A percentile compares a stretch with the other conserved stretches of the same genome.
phyloP scores from a whole-genome alignment of 345 rosid genomes.

The Pistacia integerrima region DNA sequence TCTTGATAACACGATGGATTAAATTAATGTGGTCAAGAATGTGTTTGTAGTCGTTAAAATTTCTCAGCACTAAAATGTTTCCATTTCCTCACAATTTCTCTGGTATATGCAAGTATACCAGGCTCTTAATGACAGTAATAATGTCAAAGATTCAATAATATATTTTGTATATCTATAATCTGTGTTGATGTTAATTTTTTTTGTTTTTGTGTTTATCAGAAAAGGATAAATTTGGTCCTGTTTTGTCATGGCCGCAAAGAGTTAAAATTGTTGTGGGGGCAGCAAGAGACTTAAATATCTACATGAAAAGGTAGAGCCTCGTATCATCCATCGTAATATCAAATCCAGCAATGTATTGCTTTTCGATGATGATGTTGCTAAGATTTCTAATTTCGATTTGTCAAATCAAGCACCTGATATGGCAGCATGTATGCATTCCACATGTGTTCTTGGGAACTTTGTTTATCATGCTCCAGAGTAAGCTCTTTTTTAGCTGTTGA shows the following conservation, averaged over 20 bases:
- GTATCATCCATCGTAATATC: slow-evolving; percentile 11
- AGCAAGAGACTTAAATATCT: neutral
- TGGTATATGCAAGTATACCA: neutral
- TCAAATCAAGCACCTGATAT: slow-evolving; percentile 15
- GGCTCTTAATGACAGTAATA: neutral
- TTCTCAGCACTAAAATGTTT: neutral
- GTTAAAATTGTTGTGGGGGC: slow-evolving; percentile 14
- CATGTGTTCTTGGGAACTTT: slow-evolving; percentile 18
- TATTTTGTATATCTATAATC: neutral
- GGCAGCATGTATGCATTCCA: slow-evolving; percentile 21
- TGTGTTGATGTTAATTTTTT: neutral
- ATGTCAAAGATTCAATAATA: neutral
- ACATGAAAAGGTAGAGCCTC: slow-evolving; percentile 16
- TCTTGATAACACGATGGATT: neutral
- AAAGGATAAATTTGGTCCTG: neutral
- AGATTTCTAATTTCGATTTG: slow-evolving; percentile 6
- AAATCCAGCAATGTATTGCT: slow-evolving; percentile 20
- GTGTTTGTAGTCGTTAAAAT: neutral
- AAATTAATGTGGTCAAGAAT: neutral
- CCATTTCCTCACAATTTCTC: neutral
- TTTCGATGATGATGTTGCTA: slow-evolving; percentile 12
- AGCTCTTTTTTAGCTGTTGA: too few species aligned
- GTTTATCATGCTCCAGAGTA: slow-evolving; percentile 13
- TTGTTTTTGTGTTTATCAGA: neutral
- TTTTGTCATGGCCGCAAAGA: slow-evolving; percentile 9